Base-by-base conservation (phyloP, 2,329 filamentous ascomycete genomes). In the Fusarium agapanthi region DNA sequence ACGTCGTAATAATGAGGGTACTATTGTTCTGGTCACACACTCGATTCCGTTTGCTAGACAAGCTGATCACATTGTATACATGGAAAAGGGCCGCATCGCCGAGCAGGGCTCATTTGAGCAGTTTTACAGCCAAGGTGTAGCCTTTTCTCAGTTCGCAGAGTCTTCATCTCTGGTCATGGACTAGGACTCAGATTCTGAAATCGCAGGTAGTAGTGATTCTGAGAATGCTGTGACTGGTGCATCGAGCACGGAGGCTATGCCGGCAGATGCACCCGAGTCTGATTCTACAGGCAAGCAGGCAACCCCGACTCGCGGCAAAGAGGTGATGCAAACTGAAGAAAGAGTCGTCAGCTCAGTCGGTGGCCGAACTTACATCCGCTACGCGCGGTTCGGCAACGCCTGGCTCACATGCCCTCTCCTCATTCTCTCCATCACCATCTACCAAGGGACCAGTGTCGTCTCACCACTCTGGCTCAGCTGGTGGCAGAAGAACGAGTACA, bases 291-390 rank as follows among this genome's bases (percentile, higher is more conserved):
- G 13, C 4, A 47, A 47, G 0, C 40, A 51, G 6, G 4, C 8
- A 1, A 10, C 13, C 24, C 6, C 16, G 10, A 32, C 32, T 8
- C 61, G 63, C 2, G 68, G 68, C 15, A 72, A 72, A 14, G 68
- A 71, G 15, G 59, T 71, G 7, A 71, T 71, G 68, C 68, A 71
- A 16, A 50, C 20, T 11, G 68, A 71, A 37, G 68, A 71, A 22
- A 37, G 68, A 28, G 37, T 71, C 3, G 63, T 71, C 4, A 68
- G 68, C 3, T 58, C 68, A 2, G 68, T 71, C 38, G 72, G 68
- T 0, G 68, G 68, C 20, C 48, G 28, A n/a, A 71, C 68, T 0
- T 71, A 71, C 43, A 34, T 72, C 4, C 68, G 68, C 2, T 71
- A 71, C n/a, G 63, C 65, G 0, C 63, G 72, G 7, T 63, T 71